Evolutionary conservation across 345 rosid genomes (phyloP), one percentile per base, ranked within the genome.

Genomic region (Heritiera littoralis): DNA sequence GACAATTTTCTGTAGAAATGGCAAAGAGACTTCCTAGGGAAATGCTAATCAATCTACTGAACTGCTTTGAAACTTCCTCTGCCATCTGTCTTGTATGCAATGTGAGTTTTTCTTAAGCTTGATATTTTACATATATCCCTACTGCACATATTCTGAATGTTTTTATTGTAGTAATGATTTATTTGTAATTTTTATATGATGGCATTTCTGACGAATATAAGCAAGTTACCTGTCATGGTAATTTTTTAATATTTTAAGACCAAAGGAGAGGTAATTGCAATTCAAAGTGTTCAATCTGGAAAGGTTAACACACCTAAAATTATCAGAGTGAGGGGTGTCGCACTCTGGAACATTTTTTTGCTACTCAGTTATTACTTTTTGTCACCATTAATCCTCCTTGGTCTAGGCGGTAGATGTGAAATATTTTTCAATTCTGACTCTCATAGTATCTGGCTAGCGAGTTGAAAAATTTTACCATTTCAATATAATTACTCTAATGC

Each of bases 61-160:
- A 75, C 73, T 79, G 66, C 77, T 82, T 95, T 86, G 90, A 88
- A 80, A 67, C 86, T 67, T 86, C 94, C 72, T 77, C 81, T 67
- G 92, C 97, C 67, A 86, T 91, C 80, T 95, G 98, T 77, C 77
- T 55, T 71, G 85, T 45, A 38, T 95, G 99, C 89, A 75, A 71
- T 70, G 99, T 95, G 83, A 90, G 99, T 87, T 67, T 72, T 64
- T 52, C 73, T 77, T 79, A 54, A 32, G 71, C 58, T 28, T 58
- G 32, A 2, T 17, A 58, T 54, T 59, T 76, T 63, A 7, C 59
- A 13, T 38, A n/a, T 49, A 35, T 43, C 32, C 18, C 7, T 65
- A 49, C 40, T 77, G 46, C 71, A 10, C 72, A 63, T 48, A 43
- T 9, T 18, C 61, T 65, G 60, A 64, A 76, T 51, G 18, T 65